Evolutionary conservation across 257 asterid species (phyloP).

Genomic region (Parsonsia alboflavescens): DNA sequence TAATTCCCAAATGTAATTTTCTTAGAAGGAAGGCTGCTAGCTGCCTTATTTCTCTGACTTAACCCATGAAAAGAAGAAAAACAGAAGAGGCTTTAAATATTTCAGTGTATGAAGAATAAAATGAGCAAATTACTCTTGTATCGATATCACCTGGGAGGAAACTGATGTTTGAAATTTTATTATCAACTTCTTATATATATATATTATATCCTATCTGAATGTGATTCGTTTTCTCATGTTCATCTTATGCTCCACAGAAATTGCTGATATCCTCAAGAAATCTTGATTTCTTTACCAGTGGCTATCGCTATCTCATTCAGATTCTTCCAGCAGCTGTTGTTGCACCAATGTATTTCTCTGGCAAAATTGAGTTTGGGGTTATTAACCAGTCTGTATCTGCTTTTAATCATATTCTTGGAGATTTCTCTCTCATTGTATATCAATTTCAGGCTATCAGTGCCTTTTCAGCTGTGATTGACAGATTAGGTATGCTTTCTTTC

Average conservation of each 20-base stretch:
- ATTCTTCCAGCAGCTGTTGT: conserved; percentile 96
- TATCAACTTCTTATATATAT: background rate
- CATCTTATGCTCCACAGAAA: conserved; percentile 52
- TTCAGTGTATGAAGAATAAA: background rate
- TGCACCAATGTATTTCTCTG: conserved; percentile 95
- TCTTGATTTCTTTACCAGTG: conserved; percentile 91
- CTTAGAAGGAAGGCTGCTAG: background rate
- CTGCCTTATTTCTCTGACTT: background rate
- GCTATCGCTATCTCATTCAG: conserved; percentile 86
- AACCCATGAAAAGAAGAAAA: background rate
- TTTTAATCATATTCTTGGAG: conserved; percentile 89
- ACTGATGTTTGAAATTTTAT: background rate
- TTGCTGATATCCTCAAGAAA: conserved; percentile 86
- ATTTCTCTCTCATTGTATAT: conserved; percentile 73
- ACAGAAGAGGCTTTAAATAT: background rate
- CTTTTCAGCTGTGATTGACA: conserved; percentile 85
- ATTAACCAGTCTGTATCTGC: conserved; percentile 88
- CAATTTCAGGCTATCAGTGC: conserved; percentile 95
- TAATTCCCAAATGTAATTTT: background rate
- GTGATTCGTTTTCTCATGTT: conserved; percentile 12
- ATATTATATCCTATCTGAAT: background rate
- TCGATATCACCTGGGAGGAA: background rate
- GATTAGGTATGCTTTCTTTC: conserved; percentile 53
- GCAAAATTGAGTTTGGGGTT: conserved; percentile 94
- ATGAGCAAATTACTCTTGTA: background rate